A percentile compares a stretch with the other conserved stretches of the same genome.
phyloP scores from a whole-genome alignment of 2,329 filamentous ascomycete genomes.

The Verticillium longisporum region DNA sequence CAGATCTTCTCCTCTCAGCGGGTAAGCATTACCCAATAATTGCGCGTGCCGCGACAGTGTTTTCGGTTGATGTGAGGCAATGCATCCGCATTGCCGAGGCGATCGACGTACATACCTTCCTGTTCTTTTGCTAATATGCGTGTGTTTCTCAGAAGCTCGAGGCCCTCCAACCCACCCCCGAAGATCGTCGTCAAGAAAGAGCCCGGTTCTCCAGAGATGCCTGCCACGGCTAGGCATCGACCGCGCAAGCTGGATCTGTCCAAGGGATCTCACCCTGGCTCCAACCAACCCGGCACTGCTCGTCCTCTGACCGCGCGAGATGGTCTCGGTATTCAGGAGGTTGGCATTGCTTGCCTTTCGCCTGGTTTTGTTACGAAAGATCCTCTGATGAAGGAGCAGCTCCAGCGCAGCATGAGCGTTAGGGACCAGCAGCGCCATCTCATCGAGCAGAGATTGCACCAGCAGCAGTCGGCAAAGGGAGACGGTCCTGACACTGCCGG shows the following conservation, averaged over 20 bases:
- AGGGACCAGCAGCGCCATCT: conserved; percentile 91
- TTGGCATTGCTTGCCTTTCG: conserved; percentile 88
- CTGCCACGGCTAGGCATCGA: conserved; percentile 60
- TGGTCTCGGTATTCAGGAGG: conserved; percentile 77
- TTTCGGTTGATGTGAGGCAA: not conserved
- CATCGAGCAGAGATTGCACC: conserved; percentile 75
- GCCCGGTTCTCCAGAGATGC: conserved; percentile 76
- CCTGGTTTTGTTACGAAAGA: conserved; percentile 95
- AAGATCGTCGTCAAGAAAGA: conserved; percentile 97
- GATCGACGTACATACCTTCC: not conserved
- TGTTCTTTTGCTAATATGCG: not conserved
- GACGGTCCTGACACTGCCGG: conserved; percentile 55
- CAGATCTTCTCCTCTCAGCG: conserved; percentile 52
- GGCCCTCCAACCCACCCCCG: conserved; percentile 50
- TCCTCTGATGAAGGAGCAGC: conserved; percentile 90
- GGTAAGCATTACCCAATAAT: conserved; percentile 37
- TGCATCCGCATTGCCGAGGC: not conserved
- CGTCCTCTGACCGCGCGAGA: conserved; percentile 76
- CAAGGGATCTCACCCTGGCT: conserved; percentile 46
- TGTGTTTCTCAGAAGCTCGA: conserved; percentile 28
- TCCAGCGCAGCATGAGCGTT: conserved; percentile 89
- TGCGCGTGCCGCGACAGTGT: not conserved
- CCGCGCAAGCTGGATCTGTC: conserved; percentile 75
- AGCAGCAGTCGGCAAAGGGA: conserved; percentile 78
- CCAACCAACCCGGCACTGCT: conserved; percentile 51